Conservation (phyloP, 805 yeast genomes). For the Yarrowia bubula region DNA sequence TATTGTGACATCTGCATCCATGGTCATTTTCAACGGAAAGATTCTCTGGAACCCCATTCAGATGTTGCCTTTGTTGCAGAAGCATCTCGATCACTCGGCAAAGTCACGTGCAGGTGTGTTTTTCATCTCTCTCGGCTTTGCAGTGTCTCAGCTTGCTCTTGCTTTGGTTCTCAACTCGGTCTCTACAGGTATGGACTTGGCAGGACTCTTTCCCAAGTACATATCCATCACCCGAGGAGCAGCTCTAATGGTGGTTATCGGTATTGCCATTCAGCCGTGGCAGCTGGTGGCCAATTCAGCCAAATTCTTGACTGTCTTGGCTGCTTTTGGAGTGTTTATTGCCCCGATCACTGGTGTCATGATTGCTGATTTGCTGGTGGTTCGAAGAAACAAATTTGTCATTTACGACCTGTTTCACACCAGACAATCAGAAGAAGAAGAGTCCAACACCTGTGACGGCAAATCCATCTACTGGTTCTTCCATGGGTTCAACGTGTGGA, state of each 20-base stretch:
- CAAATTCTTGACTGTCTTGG: constrained; percentile 41
- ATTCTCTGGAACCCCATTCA: constrained; percentile 50
- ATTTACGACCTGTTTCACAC: constrained; percentile 45
- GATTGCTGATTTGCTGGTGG: constrained; percentile 43
- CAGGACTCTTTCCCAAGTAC: constrained; percentile 47
- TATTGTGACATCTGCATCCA: constrained; percentile 47
- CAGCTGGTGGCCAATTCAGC: constrained; percentile 41
- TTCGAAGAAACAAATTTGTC: constrained; percentile 44
- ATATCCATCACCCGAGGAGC: constrained; percentile 50
- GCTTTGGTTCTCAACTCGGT: constrained; percentile 42
- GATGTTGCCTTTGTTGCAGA: constrained; percentile 43
- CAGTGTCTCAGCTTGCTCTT: constrained; percentile 14
- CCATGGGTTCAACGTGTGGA: constrained; percentile 48
- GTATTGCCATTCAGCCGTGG: constrained; percentile 46
- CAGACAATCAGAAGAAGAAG: neutral
- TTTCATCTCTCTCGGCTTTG: constrained; percentile 39
- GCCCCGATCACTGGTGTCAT: constrained; percentile 45
- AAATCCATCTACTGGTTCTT: constrained; percentile 46
- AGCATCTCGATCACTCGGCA: constrained; percentile 41
- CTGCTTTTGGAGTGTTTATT: constrained; percentile 43
- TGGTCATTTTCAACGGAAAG: constrained; percentile 42
- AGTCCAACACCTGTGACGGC: constrained; percentile 23
- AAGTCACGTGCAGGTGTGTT: constrained; percentile 50
- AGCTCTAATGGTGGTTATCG: constrained; percentile 40
- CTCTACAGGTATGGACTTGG: constrained; percentile 52